Conservation (phyloP, 2,329 filamentous ascomycete species). For the Colletotrichum godetiae region DNA sequence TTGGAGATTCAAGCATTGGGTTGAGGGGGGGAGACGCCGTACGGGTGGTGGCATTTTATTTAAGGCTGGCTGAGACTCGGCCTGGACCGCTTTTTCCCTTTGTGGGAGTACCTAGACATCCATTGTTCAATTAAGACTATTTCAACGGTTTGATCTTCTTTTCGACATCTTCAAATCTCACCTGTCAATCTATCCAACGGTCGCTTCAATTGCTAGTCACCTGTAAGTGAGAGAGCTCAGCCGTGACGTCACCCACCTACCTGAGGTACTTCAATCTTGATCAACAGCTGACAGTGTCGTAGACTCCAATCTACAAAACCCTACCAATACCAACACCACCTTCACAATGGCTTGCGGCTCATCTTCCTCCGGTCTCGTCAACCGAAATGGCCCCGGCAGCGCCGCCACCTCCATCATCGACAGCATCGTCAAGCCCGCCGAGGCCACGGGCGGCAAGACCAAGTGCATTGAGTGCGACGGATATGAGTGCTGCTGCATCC, state of each 20-base stretch:
- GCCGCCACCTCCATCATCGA: slow-evolving; percentile 60
- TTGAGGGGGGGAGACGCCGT: not conserved
- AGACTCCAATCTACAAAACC: not conserved
- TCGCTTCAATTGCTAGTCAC: not conserved
- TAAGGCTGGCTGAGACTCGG: slow-evolving; percentile 22
- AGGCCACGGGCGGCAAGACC: slow-evolving; percentile 53
- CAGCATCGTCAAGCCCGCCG: slow-evolving; percentile 62
- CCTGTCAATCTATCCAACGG: not conserved
- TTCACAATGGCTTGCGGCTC: slow-evolving; percentile 47
- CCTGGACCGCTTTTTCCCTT: slow-evolving; percentile 18
- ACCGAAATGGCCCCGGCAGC: slow-evolving; percentile 60
- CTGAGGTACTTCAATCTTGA: not conserved
- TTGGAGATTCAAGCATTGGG: slow-evolving; percentile 23
- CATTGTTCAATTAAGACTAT: not conserved
- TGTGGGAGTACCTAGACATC: not conserved
- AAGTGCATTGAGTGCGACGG: slow-evolving; percentile 63
- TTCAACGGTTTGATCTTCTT: not conserved
- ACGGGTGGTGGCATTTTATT: slow-evolving; percentile 5
- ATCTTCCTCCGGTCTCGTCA: slow-evolving; percentile 45
- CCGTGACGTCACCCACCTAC: slow-evolving; percentile 17
- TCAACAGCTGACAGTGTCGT: not conserved
- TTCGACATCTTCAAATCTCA: not conserved
- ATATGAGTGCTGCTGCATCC: slow-evolving; percentile 66
- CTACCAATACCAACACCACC: not conserved
- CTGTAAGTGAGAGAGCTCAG: not conserved